These are phyloP conservation scores for Herpetospermum pedunculosum DNA, from an alignment of 306 rosid species.

Conservation along the genomic window DNA sequence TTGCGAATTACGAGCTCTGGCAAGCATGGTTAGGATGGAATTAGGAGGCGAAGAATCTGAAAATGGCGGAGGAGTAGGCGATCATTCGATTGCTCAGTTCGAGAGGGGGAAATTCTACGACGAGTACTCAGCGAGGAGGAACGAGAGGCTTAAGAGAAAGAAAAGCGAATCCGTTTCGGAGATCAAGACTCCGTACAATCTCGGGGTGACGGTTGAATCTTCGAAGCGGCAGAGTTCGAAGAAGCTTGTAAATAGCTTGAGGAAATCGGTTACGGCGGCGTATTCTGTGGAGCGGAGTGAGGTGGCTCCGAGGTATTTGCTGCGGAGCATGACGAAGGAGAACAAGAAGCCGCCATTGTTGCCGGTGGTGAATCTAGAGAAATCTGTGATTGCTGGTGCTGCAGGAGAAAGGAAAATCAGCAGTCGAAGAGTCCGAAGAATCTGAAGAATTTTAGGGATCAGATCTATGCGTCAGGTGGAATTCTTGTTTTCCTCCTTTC, in stretches of 20 bases:
- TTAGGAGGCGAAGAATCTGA: conserved; percentile 22
- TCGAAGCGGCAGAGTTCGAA: conserved; percentile 44
- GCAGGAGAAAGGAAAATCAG: conserved; percentile 25
- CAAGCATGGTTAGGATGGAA: conserved; percentile 46
- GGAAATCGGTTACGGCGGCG: conserved; percentile 66
- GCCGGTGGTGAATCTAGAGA: conserved; percentile 24
- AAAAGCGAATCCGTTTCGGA: conserved; percentile 21
- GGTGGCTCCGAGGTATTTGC: conserved; percentile 73
- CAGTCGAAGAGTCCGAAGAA: conserved; percentile 27
- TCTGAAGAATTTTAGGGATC: conserved; percentile 12
- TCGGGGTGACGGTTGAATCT: conserved; percentile 70
- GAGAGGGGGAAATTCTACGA: conserved; percentile 77
- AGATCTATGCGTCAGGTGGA: neutral
- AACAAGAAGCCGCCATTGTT: conserved; percentile 60
- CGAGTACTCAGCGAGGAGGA: conserved; percentile 73
- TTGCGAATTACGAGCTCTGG: conserved; percentile 42
- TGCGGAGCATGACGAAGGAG: conserved; percentile 76
- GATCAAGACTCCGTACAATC: conserved; percentile 17
- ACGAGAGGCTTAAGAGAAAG: conserved; percentile 75
- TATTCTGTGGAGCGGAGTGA: conserved; percentile 26
- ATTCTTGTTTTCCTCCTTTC: neutral
- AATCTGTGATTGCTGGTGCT: neutral
- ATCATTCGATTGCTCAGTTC: conserved; percentile 23
- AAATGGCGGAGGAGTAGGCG: neutral
- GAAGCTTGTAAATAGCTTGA: conserved; percentile 33